Evolutionary conservation across 257 asterid species (phyloP).

Genomic region (Coffea eugenioides): DNA sequence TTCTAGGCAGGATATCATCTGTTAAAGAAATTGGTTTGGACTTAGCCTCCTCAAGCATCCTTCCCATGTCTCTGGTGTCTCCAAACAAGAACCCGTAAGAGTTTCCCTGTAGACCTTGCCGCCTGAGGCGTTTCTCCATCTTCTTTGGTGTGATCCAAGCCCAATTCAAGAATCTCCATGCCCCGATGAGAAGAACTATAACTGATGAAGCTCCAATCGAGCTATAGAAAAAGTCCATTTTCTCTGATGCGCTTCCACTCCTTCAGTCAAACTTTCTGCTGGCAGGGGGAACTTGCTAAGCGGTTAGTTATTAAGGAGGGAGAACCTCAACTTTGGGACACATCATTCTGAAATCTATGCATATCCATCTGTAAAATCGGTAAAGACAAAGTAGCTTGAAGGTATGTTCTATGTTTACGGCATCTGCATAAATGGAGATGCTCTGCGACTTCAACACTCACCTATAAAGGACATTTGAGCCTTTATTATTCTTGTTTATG

Average conservation of each 20-base stretch:
- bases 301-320: neutral
- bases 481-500: no score
- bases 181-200: conserved; percentile 2
- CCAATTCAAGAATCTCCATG: conserved; percentile 27
- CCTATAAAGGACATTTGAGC: no score
- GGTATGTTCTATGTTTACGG: no score
- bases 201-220: neutral
- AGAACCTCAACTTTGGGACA: neutral
- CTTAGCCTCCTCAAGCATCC: conserved; percentile 17
- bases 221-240: neutral
- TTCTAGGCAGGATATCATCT: conserved; percentile 17
- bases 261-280: neutral
- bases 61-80: conserved; percentile 22
- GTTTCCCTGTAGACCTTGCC: conserved; percentile 28
- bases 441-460: no score
- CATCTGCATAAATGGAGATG: no score
- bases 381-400: no score
- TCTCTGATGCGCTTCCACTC: neutral
- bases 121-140: conserved; percentile 22
- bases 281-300: neutral
- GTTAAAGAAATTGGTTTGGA: conserved; percentile 23
- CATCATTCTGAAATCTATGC: no score
- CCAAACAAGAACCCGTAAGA: conserved; percentile 22
- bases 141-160: conserved; percentile 28
- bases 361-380: no score